Evolutionary conservation across 768 basidiomycete species (phyloP), one percentile per base, ranked within the genome.

Genomic region (Boletus rex-veris): DNA sequence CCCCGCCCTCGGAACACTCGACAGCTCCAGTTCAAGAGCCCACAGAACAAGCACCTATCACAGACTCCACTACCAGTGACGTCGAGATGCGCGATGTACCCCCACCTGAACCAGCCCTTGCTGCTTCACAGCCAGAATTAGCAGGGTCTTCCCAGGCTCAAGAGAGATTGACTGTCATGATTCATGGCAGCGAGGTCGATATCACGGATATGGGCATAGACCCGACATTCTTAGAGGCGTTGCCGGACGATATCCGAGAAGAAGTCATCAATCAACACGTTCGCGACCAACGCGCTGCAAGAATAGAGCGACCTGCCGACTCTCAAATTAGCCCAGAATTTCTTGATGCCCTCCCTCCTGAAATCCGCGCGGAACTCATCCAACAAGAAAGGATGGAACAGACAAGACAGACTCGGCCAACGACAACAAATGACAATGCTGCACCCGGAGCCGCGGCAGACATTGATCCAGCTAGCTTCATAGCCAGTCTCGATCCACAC

Each of bases 131-230:
- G 33, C 51, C 19, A 15, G 61, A 64, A 41, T 30, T 40, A 24
- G 58, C 59, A 12, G 71, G 72, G 6, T 48, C 77, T 11, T 71
- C 80, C 31, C 68, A 72, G 19, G 62, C 64, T n/a, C 65, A 75
- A 36, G 78, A 84, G 58, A 84, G 97, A 35, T 79, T 96, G 26
- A 92, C 90, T 1, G 88, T 99, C 64, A 80, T 83, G 73, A 92
- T 99, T 49, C 91, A 94, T 69, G 97, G 97, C 48, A 90, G 83
- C 58, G 78, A 86, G 7, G 92, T 98, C 26, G 97, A 99, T 66
- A 99, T 99, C 67, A 99, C 97, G 3, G 94, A 98, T 63, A 96
- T 94, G 36, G 97, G 97, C 5, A 98, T 99, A 65, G 97, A 99
- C 68, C 92, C 95, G 3, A 94, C 92, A 6, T 99, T 99, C 80